These are phyloP conservation scores for Haplosporangium gracile DNA, from an alignment of 192 early-diverging fungal genomes.

Conservation along the genomic window DNA sequence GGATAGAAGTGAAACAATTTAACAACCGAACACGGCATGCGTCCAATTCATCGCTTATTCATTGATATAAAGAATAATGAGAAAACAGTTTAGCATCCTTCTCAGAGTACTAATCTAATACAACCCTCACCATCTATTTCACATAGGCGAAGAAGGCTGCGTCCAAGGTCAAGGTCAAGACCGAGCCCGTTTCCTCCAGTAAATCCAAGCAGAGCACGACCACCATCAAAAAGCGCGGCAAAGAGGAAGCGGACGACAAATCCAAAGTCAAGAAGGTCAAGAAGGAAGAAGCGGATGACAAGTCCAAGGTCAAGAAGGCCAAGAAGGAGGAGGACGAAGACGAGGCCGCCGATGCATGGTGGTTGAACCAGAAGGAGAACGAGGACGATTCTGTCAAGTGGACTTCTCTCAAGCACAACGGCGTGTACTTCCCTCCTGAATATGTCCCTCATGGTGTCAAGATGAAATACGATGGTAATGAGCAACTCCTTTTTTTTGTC, in stretches of 20 bases:
- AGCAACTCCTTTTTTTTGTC: neutral
- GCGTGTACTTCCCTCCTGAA: constrained; percentile 90
- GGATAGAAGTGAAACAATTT: too few species aligned
- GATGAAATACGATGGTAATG: constrained; percentile 86
- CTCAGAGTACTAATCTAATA: neutral
- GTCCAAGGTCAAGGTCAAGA: constrained; percentile 31
- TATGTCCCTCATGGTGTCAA: constrained; percentile 92
- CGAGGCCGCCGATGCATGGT: constrained; percentile 76
- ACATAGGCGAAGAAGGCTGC: constrained; percentile 41
- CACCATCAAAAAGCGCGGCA: constrained; percentile 42
- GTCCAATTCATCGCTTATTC: too few species aligned
- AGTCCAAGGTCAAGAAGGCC: constrained; percentile 26
- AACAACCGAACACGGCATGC: too few species aligned
- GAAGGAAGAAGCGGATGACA: constrained; percentile 38
- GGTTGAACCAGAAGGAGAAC: constrained; percentile 71
- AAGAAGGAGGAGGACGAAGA: constrained; percentile 51
- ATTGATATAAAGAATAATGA: too few species aligned
- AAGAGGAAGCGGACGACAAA: constrained; percentile 39
- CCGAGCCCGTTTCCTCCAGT: constrained; percentile 15
- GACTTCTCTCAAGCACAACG: constrained; percentile 88
- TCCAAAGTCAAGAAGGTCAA: constrained; percentile 32
- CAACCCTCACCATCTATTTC: neutral
- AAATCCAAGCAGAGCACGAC: constrained; percentile 25
- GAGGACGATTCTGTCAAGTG: constrained; percentile 82
- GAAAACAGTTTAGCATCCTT: too few species aligned